Percentiles rank a stretch among this genome's conserved stretches.
These are phyloP conservation scores for Populus trichocarpa DNA, from an alignment of 441 rosid species.

Conservation along the genomic window DNA sequence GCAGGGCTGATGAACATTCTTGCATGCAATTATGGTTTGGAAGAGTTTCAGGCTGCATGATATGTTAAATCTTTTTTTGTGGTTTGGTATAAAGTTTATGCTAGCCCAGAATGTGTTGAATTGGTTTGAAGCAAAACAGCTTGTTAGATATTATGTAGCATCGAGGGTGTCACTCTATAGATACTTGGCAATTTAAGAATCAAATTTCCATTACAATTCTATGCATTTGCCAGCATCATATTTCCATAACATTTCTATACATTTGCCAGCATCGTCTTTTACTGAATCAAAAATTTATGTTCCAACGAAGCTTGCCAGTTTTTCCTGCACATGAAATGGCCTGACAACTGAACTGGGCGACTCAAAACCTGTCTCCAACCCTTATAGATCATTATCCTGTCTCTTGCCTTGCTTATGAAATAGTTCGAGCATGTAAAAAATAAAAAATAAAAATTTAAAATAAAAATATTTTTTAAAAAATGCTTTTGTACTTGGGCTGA, in stretches of 20 bases:
- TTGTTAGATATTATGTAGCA: neutral
- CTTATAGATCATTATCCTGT: too few species aligned
- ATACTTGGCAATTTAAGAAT: neutral
- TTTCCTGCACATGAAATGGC: too few species aligned
- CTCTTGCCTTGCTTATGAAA: too few species aligned
- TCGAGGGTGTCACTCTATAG: neutral
- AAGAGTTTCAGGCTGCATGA: neutral
- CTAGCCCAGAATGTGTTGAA: neutral
- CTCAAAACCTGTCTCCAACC: too few species aligned
- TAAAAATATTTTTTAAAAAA: too few species aligned
- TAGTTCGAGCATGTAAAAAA: too few species aligned
- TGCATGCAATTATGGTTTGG: neutral
- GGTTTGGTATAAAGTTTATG: neutral
- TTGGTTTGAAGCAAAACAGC: neutral
- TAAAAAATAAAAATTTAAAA: too few species aligned
- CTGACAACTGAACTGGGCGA: too few species aligned
- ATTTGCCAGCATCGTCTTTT: too few species aligned
- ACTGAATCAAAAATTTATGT: too few species aligned
- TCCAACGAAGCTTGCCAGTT: too few species aligned
- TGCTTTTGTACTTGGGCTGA: too few species aligned
- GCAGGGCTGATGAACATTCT: neutral
- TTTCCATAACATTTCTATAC: neutral
- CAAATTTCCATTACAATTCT: neutral
- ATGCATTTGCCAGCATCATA: neutral
- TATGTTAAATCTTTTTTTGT: neutral